Base-by-base conservation (phyloP, 345 rosid genomes). In the Salix udensis region DNA sequence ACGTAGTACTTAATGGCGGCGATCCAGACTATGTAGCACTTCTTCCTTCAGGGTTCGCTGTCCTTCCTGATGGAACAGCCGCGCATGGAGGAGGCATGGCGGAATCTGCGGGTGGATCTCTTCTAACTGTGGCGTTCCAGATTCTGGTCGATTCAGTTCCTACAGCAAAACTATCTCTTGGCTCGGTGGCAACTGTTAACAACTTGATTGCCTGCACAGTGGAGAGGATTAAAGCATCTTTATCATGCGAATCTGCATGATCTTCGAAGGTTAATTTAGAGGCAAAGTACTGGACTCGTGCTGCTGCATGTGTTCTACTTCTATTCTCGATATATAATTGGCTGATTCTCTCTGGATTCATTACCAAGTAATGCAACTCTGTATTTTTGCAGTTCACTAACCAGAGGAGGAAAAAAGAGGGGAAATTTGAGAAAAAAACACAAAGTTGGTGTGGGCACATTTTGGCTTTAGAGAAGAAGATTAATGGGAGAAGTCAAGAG, bases 11-110 rank as follows among this genome's bases (percentile, higher is more conserved):
- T 62, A 85, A 82, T 40, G 90, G 90, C 0, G 90, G 88, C 1
- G 98, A 93, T 74, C 87, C 98, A 4, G 89, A 94, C 46, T 90
- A 88, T 53, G 98, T 91, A 55, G 92, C 93, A 7, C 90, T 91
- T 42, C 91, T 93, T 39, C 98, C 98, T 3, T 91, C 98, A 0
- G 98, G 98, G 34, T 91, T 93, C 40, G 93, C 91, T 16, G 85
- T 93, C 64, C 89, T 93, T 36, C 97, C 97, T 10, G 93, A 90
- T 2, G 88, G 87, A 69, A 79, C 85, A 1, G 78, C 75, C 6
- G 15, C 70, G 5, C 81, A 39, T 15, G 87, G 70, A 5, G 80
- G 64, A 21, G 48, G 70, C 61, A 36, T 66, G 50, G 73, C 37
- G 6, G 85, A 39, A 84, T 36, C 67, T 16, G 16, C 82, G 0